Base-by-base conservation (phyloP, 2,329 filamentous ascomycete species). In the Diaporthe destruens region DNA sequence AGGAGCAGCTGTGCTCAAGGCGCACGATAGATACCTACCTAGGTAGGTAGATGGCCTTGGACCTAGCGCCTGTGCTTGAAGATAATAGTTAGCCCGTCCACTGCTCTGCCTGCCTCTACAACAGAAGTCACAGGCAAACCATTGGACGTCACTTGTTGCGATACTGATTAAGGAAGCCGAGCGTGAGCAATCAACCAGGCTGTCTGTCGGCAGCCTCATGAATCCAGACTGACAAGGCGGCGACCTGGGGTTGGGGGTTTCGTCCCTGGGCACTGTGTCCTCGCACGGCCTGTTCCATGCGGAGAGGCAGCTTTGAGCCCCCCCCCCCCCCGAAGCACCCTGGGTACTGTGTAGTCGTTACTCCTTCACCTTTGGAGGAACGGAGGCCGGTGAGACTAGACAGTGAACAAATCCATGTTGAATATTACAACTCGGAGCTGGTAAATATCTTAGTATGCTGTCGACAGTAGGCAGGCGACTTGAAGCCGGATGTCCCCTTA, bases 1-100 rank as follows among this genome's bases (percentile, higher is more conserved):
- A 61, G 36, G 36, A 61, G 36, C 16, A 61, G 57, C 57, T 49
- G 59, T 51, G 61, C 20, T 36, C 42, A n/a, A 49, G 25, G 42
- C 29, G 42, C 59, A 42, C n/a, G n/a, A 47, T 4, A 39, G n/a
- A n/a, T n/a, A n/a, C n/a, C n/a, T n/a, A n/a, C n/a, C n/a, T n/a
- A n/a, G n/a, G n/a, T n/a, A n/a, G n/a, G n/a, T n/a, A n/a, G n/a
- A n/a, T n/a, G n/a, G 29, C 18, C 6, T 34, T 6, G n/a, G 8
- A n/a, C 29, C n/a, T 32, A 39, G 39, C 57, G 61, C 53, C 47
- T 66, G 61, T 66, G 61, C 32, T 39, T 16, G 18, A 18, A 39
- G 32, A 53, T 36, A 14, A 39, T 11, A 39, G 61, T 53, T 11
- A 53, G 61, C 25, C 61, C n/a, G 7, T 53, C 47, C n/a, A 53